Evolutionary conservation across 768 basidiomycete species (phyloP), one percentile per base, ranked within the genome.

Genomic region (Neoboletus brunneissimus): DNA sequence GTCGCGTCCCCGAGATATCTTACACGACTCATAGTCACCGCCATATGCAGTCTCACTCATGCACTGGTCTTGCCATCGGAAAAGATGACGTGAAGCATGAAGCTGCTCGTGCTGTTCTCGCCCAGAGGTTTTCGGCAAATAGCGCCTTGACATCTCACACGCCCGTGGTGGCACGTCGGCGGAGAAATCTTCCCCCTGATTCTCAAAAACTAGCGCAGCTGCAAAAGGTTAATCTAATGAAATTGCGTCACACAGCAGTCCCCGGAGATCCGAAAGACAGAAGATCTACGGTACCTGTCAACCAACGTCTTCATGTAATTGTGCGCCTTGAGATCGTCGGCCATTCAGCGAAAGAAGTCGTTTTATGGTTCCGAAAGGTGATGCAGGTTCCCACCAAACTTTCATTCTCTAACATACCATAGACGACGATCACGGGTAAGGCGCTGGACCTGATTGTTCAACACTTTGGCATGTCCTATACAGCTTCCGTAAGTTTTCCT

Each of bases 301-400:
- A 81, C 23, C 77, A 88, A 55, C 80, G 89, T 23, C 60, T 88
- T 41, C 81, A 88, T 66, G 62, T 90, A 34, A 81, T 73, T 38
- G 79, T 85, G 6, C 64, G 63, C 20, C 58, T 60, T 4, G 65
- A 71, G 7, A 58, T 61, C 5, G 58, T 60, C 2, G 62, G 64
- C 9, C 72, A 67, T 20, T 66, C 72, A 51, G 51, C 62, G 2
- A 63, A 64, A 16, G 80, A 83, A 64, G 75, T 73, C 49, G 64
- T 78, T 8, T 79, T 90, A 48, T 94, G 91, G 91, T 81, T 89
- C 53, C 75, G 78, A 48, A 91, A 89, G 80, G 90, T 89, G 63
- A 59, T 34, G 12, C 41, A 9, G 27, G 20, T 52, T 49, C 18
- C 15, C 32, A 29, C 37, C 46, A 23, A 20, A 3, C 13, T 29